These are phyloP conservation scores for Cercospora beticola DNA, from an alignment of 2,329 filamentous ascomycete genomes.

Conservation along the genomic window DNA sequence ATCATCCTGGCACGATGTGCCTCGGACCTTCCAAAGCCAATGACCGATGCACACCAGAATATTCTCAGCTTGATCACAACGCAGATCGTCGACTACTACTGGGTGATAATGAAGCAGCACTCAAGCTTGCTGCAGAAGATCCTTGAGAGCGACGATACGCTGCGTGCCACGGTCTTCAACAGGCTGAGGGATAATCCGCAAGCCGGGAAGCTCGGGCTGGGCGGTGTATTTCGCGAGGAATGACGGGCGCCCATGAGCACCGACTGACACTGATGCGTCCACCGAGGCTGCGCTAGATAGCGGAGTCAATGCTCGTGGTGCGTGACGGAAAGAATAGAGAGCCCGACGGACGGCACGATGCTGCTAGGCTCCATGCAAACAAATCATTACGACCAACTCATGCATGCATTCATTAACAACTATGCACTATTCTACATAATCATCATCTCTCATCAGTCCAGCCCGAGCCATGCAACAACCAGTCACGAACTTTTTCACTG, in stretches of 20 bases:
- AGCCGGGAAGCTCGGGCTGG: neutral
- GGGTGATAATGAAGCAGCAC: conserved; percentile 7
- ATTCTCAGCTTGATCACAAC: conserved; percentile 14
- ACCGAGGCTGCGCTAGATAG: neutral
- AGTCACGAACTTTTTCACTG: conserved; percentile 8
- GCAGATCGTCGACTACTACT: conserved; percentile 12
- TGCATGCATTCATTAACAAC: conserved; percentile 11
- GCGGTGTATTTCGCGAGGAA: neutral
- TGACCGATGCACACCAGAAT: conserved; percentile 4
- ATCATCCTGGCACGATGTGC: conserved; percentile 12
- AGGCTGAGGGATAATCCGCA: neutral
- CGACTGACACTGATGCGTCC: neutral
- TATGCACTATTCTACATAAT: conserved; percentile 25
- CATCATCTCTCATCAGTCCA: conserved; percentile 8
- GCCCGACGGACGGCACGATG: neutral
- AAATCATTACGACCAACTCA: neutral
- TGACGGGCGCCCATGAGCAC: neutral
- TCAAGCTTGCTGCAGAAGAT: conserved; percentile 3
- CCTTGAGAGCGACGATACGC: conserved; percentile 8
- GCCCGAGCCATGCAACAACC: conserved; percentile 4
- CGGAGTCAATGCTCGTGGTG: neutral
- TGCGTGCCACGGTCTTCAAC: conserved; percentile 1
- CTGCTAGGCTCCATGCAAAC: neutral
- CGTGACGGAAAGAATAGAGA: neutral
- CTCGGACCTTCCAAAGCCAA: neutral